Evolutionary conservation across 1,284 basidiomycete genomes (phyloP).

Genomic region (Rhizoctonia solani): DNA sequence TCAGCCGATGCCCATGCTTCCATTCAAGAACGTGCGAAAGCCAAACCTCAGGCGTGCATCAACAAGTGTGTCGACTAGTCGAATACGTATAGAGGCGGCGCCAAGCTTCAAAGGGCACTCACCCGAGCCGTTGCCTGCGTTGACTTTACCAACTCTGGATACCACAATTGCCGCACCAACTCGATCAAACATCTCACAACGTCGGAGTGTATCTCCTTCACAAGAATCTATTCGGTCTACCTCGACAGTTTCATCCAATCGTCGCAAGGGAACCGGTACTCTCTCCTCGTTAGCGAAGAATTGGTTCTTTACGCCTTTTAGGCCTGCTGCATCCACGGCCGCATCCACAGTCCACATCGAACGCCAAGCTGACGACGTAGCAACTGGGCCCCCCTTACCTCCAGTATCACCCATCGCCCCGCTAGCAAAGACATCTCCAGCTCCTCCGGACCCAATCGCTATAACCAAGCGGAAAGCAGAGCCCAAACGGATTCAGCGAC

Average conservation of each 20-base stretch:
- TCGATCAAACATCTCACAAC: background rate
- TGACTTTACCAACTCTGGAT: constrained; percentile 19
- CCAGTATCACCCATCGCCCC: constrained; percentile 7
- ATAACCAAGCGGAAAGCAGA: constrained; percentile 52
- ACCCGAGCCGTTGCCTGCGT: constrained; percentile 18
- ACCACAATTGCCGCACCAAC: constrained; percentile 15
- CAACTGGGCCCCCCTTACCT: constrained; percentile 11
- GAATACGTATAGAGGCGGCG: constrained; percentile 11
- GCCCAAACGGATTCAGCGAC: constrained; percentile 14
- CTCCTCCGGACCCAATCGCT: constrained; percentile 54
- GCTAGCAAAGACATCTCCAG: constrained; percentile 39
- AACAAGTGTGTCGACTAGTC: constrained; percentile 7
- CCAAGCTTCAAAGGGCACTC: constrained; percentile 31
- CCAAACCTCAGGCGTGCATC: constrained; percentile 21
- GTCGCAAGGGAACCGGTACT: constrained; percentile 46
- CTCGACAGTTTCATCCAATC: constrained; percentile 42
- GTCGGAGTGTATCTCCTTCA: constrained; percentile 66
- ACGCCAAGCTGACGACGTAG: constrained; percentile 25
- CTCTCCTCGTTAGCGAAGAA: constrained; percentile 49
- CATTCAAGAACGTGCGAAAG: constrained; percentile 28
- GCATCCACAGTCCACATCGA: constrained; percentile 36
- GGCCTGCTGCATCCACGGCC: constrained; percentile 50
- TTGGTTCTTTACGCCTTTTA: constrained; percentile 77
- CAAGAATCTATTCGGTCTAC: constrained; percentile 64
- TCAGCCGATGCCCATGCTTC: constrained; percentile 20